Base-by-base conservation (phyloP, 148 eudicot genomes). In the Tetragonia tetragonoides region DNA sequence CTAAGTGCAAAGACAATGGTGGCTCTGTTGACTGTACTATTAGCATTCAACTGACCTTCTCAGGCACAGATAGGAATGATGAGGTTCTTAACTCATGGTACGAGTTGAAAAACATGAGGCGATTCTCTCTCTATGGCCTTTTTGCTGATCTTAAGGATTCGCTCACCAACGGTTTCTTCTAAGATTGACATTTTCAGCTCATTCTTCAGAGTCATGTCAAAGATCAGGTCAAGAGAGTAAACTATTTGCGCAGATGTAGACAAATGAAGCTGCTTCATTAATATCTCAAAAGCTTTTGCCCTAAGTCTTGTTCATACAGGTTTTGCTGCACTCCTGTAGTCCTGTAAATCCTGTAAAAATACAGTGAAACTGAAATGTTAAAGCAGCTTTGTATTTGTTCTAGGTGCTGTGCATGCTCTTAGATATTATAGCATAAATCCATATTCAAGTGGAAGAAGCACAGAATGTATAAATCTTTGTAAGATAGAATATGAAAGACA, bases 11-110 rank as follows among this genome's bases (percentile, higher is more conserved):
- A 23, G 69, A 64, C 78, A 78, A 73, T 64, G 89, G 93, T 3
- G 94, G 96, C 2, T 0, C 86, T 0, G 56, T 87, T 14, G 88
- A 85, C 49, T 94, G 98, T 84, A 84, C 81, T 71, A 49, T 89
- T 2, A 84, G 92, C 75, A 84, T 92, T 75, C 95, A 92, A 66
- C 41, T 94, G 44, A 85, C 93, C 44, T 92, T 94, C 73, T 94
- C 98, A 1, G 98, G 98, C 18, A 92, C 95, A 15, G 98, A 94
- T 66, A 89, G 79, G 83, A 87, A 86, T 44, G 71, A 81, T 6
- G 78, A 81, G 3, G 97, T 90, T 44, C 85, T 94, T 5, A 94
- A 89, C 67, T 88, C 97, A 0, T 94, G 98, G 98, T 92, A 92
- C 47, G 90, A 92, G 79, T 84, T 90, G 60, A 88, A 84, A 24